Base-by-base conservation (phyloP, 495 filamentous ascomycete genomes). In the Penicillium psychrofluorescens region DNA sequence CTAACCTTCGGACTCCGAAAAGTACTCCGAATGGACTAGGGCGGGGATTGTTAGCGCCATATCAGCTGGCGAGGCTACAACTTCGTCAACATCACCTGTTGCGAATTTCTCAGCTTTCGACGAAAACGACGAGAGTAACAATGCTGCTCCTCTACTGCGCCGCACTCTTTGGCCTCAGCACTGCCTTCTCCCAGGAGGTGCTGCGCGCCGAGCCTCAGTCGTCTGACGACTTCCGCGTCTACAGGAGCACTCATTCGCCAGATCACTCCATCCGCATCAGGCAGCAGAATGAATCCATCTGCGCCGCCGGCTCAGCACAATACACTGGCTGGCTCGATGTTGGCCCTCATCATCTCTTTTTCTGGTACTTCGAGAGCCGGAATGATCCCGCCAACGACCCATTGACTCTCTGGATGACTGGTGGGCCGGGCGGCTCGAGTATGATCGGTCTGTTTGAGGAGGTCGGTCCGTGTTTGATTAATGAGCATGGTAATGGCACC, bases 371-470 rank as follows among this genome's bases (percentile, higher is more conserved):
- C 30, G 69, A 72, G 36, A 51, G 68, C 7, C 54, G 69, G 6
- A 61, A 69, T 39, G 62, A 72, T 42, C 69, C 71, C 4, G 54
- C 54, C 15, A 76, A 70, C 44, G 75, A 74, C 2, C 74, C 75
- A 0, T 46, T 78, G 8, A 62, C 72, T 22, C 70, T 74, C 29
- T 78, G 75, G 75, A 77, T 72, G 61, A 75, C 78, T 46, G 61
- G 70, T 22, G 81, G 80, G 0, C 79, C 80, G 0, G 80, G 80
- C 11, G 74, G 68, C 35, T 74, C 70, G 2, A 75, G 70, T 1
- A 76, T 83, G 71, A 77, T 81, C 44, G 81, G 80, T 11, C 58
- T 84, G 8, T 72, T 86, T 50, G 63, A 78, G 46, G 80, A 84
- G 53, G 77, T 79, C 52, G 81, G 80, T 0, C 81, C 81, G 3